Conservation (phyloP, 148 eudicot genomes). For the Camellia japonica region DNA sequence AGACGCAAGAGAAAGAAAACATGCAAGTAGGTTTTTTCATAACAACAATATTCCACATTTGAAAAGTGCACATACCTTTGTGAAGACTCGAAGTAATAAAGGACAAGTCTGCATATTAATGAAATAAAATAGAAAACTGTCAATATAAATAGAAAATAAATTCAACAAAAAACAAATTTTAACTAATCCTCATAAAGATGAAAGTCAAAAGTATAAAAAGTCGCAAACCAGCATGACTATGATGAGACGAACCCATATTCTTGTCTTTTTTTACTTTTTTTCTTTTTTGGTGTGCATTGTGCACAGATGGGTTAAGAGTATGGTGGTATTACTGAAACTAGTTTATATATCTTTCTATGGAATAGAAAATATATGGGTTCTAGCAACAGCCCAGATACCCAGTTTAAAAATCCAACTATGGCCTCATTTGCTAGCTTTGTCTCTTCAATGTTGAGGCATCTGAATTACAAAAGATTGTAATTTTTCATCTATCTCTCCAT, state of each 20-base stretch:
- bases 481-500: too few relatives aligned
- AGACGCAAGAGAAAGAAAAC: not conserved
- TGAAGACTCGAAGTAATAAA: slow-evolving; percentile 50
- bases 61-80: slow-evolving; percentile 33
- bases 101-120: slow-evolving; percentile 49
- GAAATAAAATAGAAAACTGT: not conserved
- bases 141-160: not conserved
- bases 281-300: too few relatives aligned
- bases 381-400: too few relatives aligned
- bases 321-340: too few relatives aligned
- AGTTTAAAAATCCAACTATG: too few relatives aligned
- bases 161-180: not conserved
- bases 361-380: too few relatives aligned
- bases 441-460: too few relatives aligned
- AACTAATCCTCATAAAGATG: not conserved
- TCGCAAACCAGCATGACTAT: not conserved
- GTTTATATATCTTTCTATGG: too few relatives aligned
- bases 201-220: not conserved
- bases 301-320: too few relatives aligned
- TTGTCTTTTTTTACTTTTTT: not conserved
- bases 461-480: too few relatives aligned
- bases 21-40: not conserved
- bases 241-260: not conserved
- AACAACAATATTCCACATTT: not conserved
- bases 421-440: too few relatives aligned